phyloP scores from a whole-genome alignment of 2,329 filamentous ascomycete genomes.

The Alternaria viburni region DNA sequence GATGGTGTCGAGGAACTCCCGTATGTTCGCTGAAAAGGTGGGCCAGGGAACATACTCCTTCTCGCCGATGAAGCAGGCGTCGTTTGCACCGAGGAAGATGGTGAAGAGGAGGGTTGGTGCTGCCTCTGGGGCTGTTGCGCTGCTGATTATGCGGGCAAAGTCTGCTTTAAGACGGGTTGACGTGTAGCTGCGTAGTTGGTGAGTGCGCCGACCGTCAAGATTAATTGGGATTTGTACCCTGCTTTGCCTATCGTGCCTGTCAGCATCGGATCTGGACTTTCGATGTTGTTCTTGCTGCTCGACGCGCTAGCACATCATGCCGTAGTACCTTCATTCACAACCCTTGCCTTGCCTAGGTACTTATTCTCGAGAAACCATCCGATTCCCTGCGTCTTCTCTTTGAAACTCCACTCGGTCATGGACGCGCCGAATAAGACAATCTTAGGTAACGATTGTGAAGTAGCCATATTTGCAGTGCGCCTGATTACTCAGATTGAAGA shows the following conservation, averaged over 20 bases:
- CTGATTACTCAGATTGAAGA: not conserved
- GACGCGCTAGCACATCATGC: not conserved
- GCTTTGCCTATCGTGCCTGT: conserved; percentile 23
- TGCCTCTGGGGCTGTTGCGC: conserved; percentile 22
- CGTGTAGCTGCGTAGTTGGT: conserved; percentile 30
- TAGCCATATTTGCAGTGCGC: not conserved
- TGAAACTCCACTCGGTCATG: conserved; percentile 31
- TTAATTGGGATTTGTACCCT: conserved; percentile 17
- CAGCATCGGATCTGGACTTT: not conserved
- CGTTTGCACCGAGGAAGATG: conserved; percentile 51
- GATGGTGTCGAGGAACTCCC: conserved; percentile 44
- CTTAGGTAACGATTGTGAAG: not conserved
- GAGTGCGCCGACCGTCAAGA: not conserved
- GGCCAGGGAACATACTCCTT: conserved; percentile 40
- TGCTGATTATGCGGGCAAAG: conserved; percentile 33
- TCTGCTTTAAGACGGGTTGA: conserved; percentile 28
- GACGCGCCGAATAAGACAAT: conserved; percentile 36
- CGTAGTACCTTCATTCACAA: conserved; percentile 32
- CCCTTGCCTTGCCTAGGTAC: conserved; percentile 23
- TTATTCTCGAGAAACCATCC: conserved; percentile 25
- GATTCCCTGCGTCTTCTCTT: conserved; percentile 24
- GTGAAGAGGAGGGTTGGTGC: conserved; percentile 47
- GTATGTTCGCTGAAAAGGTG: conserved; percentile 45
- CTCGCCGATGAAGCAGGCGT: conserved; percentile 40
- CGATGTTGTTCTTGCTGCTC: not conserved